A percentile compares a stretch with the other conserved stretches of the same genome.
These are phyloP conservation scores for Selaginella tamariscina DNA, from an alignment of 75 land plant species.

Conservation along the genomic window DNA sequence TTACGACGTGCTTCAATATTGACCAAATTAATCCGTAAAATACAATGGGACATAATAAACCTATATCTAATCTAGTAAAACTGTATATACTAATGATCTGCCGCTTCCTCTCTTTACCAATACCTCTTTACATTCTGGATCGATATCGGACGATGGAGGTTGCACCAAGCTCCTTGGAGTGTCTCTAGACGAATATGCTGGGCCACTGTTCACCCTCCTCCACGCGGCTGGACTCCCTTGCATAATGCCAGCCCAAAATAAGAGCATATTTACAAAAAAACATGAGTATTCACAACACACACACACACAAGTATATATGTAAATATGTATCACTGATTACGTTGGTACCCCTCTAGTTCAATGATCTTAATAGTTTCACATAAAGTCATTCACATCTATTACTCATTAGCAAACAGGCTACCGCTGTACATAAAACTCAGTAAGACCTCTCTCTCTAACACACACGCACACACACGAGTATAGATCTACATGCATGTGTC, in stretches of 20 bases:
- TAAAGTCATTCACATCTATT: no score
- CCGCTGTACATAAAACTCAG: no score
- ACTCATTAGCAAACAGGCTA: no score
- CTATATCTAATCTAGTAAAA: no score
- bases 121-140: neutral
- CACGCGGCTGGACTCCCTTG: neutral
- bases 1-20: no score
- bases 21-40: no score
- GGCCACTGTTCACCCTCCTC: neutral
- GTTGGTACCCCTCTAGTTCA: neutral
- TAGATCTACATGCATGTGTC: neutral
- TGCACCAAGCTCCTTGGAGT: neutral
- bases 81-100: no score
- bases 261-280: neutral
- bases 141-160: neutral
- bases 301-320: neutral
- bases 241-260: neutral
- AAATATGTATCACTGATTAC: no score
- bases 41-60: no score
- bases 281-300: neutral
- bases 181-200: neutral
- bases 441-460: no score
- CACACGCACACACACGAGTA: no score
- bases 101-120: no score
- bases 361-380: neutral